Evolutionary conservation across 768 basidiomycete genomes (phyloP).

Genomic region (Mycena vulgaris): DNA sequence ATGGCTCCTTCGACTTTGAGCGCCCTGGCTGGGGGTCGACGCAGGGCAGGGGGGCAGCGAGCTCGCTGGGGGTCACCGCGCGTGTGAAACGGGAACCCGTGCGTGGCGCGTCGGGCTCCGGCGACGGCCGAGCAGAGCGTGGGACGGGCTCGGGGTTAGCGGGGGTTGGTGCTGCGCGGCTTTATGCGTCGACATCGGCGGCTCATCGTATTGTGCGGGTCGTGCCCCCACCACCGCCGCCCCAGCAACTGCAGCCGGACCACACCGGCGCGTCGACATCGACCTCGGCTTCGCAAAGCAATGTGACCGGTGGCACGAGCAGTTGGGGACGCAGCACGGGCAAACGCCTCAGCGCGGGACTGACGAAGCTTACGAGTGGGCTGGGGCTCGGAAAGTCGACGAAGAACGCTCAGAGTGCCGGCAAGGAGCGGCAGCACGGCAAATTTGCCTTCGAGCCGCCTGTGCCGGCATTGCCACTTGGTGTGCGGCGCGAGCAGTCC

Average conservation of each 20-base stretch:
- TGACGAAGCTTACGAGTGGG: slow-evolving; percentile 61
- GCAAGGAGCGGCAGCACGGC: slow-evolving; percentile 63
- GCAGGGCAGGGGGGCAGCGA: slow-evolving; percentile 59
- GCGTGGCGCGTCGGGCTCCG: slow-evolving; percentile 32
- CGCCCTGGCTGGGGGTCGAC: slow-evolving; percentile 69
- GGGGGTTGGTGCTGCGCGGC: slow-evolving; percentile 34
- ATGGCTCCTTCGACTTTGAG: slow-evolving; percentile 86
- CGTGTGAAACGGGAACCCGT: slow-evolving; percentile 48
- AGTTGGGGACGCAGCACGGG: slow-evolving; percentile 47
- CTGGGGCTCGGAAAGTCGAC: slow-evolving; percentile 48
- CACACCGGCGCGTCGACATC: slow-evolving; percentile 60
- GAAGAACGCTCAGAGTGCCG: slow-evolving; percentile 47
- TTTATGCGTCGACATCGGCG: slow-evolving; percentile 34
- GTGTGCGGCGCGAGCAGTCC: slow-evolving; percentile 31
- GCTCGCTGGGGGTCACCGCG: slow-evolving; percentile 48
- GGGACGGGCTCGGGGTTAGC: slow-evolving; percentile 31
- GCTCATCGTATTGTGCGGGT: slow-evolving; percentile 35
- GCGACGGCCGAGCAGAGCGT: slow-evolving; percentile 16
- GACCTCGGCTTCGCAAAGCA: slow-evolving; percentile 48
- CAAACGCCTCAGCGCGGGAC: slow-evolving; percentile 72
- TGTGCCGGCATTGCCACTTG: slow-evolving; percentile 63
- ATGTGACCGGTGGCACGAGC: slow-evolving; percentile 45
- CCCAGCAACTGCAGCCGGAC: slow-evolving; percentile 52
- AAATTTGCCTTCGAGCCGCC: slow-evolving; percentile 80
- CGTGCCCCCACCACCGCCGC: slow-evolving; percentile 41